Evolutionary conservation across 352 stramenopile species (phyloP), one percentile per base, ranked within the genome.

Genomic region (Thraustotheca clavata): DNA sequence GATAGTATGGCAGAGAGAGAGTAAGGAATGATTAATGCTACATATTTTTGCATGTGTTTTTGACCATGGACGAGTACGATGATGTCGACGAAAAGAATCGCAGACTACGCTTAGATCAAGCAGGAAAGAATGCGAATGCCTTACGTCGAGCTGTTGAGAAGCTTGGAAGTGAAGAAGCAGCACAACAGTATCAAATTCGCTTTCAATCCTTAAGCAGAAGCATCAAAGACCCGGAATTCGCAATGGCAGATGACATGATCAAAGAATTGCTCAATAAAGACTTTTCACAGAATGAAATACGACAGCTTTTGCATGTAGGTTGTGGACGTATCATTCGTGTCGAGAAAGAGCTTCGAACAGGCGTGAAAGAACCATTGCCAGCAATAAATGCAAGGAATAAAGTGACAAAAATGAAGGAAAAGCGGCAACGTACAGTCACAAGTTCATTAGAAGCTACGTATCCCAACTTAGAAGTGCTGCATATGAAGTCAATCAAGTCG

Each of bases 361-460:
- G 57, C 24, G 57, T 65, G 33, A 65, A 65, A 34, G 41, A 43
- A 32, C 46, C 57, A 20, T 27, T 43, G 5, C 32, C 46, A 34
- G 40, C 46, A 24, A n/a, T 43, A 12, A 20, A 40, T 18, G 22
- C 57, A 20, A 55, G 40, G 29, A 33, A 52, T 34, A 65, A 65
- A 24, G 24, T 54, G 20, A 46, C 38, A 18, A 52, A 52, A 18
- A 24, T 35, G 34, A 65, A 65, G 26, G 57, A 65, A 55, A 65
- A 65, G 57, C 57, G 57, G 16, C 35, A 43, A 46, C 57, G 57
- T 33, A 65, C 57, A 3, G 41, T 43, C 35, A 65, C 57, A 27
- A 54, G 35, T n/a, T 43, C 80, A 26, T 74, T 88, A 50, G 79
- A 91, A 69, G 61, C 52, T 41, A 77, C 77, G 72, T 88, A 88